Evolutionary conservation across 768 basidiomycete genomes (phyloP), one percentile per base, ranked within the genome.

Genomic region (Boletus barrowsii): DNA sequence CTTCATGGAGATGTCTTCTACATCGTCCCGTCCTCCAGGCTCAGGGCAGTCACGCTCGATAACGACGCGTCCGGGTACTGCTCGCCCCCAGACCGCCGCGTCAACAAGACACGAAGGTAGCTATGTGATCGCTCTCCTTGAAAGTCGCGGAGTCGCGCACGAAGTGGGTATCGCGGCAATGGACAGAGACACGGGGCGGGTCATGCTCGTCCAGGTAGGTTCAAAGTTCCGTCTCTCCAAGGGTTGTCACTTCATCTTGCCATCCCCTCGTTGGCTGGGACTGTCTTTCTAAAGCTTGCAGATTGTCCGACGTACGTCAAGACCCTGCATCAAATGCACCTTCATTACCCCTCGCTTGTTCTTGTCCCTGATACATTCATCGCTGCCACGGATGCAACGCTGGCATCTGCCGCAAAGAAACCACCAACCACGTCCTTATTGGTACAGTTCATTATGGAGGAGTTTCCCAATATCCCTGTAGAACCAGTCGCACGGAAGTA

Each of bases 291-390:
- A 17, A 54, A 95, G 90, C 77, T 93, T 30, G 83, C 87, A 35
- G 94, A 97, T 65, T 87, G 87, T 54, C 84, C 90, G 52, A 93
- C 93, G 14, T 95, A 93, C 58, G 86, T 92, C 55, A 93, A 93
- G 69, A 90, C 90, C 0, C 70, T 93, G 18, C 89, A 93, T 63
- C 90, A 93, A 57, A 84, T 93, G 83, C 84, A 90, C 62, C 68
- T 91, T 10, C 87, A 93, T 59, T 75, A 72, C 5, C 93, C 93
- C 0, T 76, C 71, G 11, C 73, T 86, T 22, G 76, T 96, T 36
- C 76, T 96, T 17, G 82, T 95, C 20, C 92, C 92, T 3, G 90
- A 94, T 65, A 93, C 88, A 0, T 90, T 87, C 65, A 62, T 91
- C 35, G 82, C 86, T 15, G 62, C 79, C 0, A 66, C 77, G n/a